Base-by-base conservation (phyloP, 1,139 yeast genomes). In the Eremothecium gossypii region DNA sequence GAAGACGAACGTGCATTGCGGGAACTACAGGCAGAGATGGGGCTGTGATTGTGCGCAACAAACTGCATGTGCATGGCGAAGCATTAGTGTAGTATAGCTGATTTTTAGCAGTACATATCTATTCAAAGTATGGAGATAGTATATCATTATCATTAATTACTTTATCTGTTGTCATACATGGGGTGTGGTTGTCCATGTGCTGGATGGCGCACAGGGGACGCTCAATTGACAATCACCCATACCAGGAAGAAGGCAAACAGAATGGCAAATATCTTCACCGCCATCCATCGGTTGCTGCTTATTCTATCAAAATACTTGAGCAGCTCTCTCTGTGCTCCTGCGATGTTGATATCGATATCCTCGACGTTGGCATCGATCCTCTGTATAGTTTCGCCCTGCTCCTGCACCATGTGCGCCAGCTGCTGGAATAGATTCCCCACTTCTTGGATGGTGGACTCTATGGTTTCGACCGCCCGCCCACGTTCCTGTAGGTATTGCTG, bases 401-500 rank as follows among this genome's bases (percentile, higher is more conserved):
- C 98, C 48, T 86, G 89, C 9, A 91, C 96, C 97, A 91, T 89
- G 2, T 95, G 83, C 2, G 97, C 96, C 54, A 91, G 71, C 64
- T 91, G 98, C 54, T 85, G 93, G 66, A 93, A 91, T 50, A 91
- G 73, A 44, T 85, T 84, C 27, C 99, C 99, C 36, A 91, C 95
- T 63, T 91, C 98, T 57, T 89, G 93, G 47, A 91, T 91, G 1
- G 98, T 91, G 20, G 89, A 76, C 60, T 91, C 99, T 41, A 91
- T 91, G 2, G 96, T 86, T 60, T 91, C 97, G 39, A 91, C 96
- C 0, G 98, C 98, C 36, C 80, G 66, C 54, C 79, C 81, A 56
- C 99, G 75, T 54, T 83, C 93, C 57, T 81, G 91, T 47, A 89
- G 66, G 60, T 91, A 91, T 67, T 75, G 64, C 45, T 68, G 57